These are phyloP conservation scores for Podila minutissima DNA, from an alignment of 192 early-diverging fungal species.

Conservation along the genomic window DNA sequence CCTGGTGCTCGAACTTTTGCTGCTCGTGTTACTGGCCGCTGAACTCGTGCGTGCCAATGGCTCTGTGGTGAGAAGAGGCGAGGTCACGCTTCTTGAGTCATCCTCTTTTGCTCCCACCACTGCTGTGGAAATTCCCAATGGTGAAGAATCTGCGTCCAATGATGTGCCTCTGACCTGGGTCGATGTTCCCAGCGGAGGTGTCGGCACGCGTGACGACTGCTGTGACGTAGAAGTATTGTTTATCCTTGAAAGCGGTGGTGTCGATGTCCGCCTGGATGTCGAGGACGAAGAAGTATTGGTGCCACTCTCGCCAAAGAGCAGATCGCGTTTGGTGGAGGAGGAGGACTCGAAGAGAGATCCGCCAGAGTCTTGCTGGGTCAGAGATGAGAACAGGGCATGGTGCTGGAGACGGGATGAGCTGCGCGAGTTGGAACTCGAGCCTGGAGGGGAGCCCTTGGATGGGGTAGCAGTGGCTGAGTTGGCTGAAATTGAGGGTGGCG, in stretches of 20 bases:
- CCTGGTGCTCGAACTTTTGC: slow-evolving; percentile 24
- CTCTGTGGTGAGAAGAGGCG: slow-evolving; percentile 14
- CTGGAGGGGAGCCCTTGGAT: slow-evolving; percentile 24
- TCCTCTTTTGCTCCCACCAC: slow-evolving; percentile 4
- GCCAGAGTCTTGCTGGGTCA: slow-evolving; percentile 11
- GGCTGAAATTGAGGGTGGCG: slow-evolving; percentile 17
- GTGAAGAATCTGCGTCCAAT: slow-evolving; percentile 21
- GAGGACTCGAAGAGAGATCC: slow-evolving; percentile 32
- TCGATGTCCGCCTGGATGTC: slow-evolving; percentile 24
- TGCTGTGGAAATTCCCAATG: slow-evolving; percentile 7
- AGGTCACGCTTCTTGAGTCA: slow-evolving; percentile 9
- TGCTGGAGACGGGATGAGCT: slow-evolving; percentile 43
- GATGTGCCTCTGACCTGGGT: background rate
- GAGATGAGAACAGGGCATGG: slow-evolving; percentile 36
- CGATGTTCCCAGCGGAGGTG: slow-evolving; percentile 12
- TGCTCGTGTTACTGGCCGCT: slow-evolving; percentile 24
- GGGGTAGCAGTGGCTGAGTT: background rate
- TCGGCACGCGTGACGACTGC: slow-evolving; percentile 16
- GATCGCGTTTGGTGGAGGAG: slow-evolving; percentile 32
- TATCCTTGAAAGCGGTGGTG: slow-evolving; percentile 24
- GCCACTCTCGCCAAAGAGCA: slow-evolving; percentile 28
- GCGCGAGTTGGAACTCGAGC: slow-evolving; percentile 25
- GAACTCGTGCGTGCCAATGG: slow-evolving; percentile 34
- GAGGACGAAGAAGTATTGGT: slow-evolving; percentile 3
- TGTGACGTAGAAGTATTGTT: slow-evolving; percentile 3